Evolutionary conservation across 805 yeast species (phyloP), one percentile per base, ranked within the genome.

Genomic region (Lachancea mirantina): DNA sequence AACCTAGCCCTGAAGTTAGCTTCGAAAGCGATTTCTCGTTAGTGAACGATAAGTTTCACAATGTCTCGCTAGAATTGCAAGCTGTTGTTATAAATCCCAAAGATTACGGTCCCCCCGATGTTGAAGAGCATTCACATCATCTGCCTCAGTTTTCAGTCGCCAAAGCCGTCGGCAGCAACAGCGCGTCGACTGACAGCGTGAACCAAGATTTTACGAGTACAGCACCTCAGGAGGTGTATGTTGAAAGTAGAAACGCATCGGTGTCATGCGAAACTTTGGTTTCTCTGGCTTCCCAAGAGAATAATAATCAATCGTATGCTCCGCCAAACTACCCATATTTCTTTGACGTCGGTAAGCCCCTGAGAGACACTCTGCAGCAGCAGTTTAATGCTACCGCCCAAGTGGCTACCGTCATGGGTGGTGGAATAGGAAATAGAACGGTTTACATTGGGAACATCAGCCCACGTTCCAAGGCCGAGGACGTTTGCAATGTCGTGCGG

Each of bases 401-500:
- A 33, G 44, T 53, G 5, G 55, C 55, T 1, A 37, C 52, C 13
- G 44, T 50, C 5, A 51, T 55, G 56, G 58, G 58, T 6, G 52
- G 52, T 11, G 59, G 55, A 22, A 37, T 47, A 8, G 75, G 72
- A 1, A 82, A 81, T 50, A 64, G 94, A 51, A 76, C 88, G 1
- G 71, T 82, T 11, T 81, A 74, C 48, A 61, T 82, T 26, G 83
- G 84, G 4, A 77, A 76, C 42, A 61, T 82, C 30, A 79, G 77
- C 40, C 72, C 77, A 6, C 65, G 69, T 30, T 74, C 85, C 1
- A 70, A 76, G 5, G 68, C 72, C 2, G 89, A 80, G 50, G 88
- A 82, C 46, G 69, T 82, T 28, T 82, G 88, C 45, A 82, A 82
- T 49, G 74, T 72, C 27, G 77, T 81, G 18, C 67, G 88, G 45